Evolutionary conservation across 225 moss, liverwort and hornwort genomes (phyloP), one percentile per base, ranked within the genome.

Genomic region (Bryum argenteum): DNA sequence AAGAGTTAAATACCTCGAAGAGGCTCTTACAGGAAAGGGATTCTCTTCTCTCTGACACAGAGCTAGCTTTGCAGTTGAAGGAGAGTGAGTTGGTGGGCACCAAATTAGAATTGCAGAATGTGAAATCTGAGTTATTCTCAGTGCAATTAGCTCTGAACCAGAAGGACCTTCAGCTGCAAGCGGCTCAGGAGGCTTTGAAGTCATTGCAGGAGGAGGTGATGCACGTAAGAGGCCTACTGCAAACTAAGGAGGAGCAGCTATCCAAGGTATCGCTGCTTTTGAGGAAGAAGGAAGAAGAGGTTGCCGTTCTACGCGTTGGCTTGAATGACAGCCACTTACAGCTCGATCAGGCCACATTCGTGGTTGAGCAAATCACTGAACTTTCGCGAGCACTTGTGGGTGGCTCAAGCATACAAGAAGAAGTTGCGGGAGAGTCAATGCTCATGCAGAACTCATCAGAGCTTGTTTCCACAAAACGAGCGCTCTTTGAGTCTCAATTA

Each of bases 141-240:
- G 37, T 79, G 70, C 64, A 70, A 53, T 58, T 79, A 23, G 70
- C 79, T 43, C 65, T 79, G n/a, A 70, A 24, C 41, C 75, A 70
- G 75, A 79, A 79, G 69, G 79, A 75, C 11, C 64, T 75, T 37
- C 74, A 79, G 58, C 79, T 79, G 58, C 65, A 79, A 79, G 70
- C 70, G 59, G 79, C 79, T 44, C 75, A 75, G 70, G 65, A 70
- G 44, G 75, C 74, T 15, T 70, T 79, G 74, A 75, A 79, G 59
- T 53, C 74, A 15, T 59, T 79, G 52, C 79, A 75, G 70, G 75
- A 70, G 70, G 79, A 79, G 45, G 75, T 79, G 65, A 65, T 79
- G 0, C 75, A 70, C 9, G 75, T 24, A 58, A 65, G 70, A 70
- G 65, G 65, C 15, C 9, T 79, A 23, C 45, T 79, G 59, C 79